phyloP scores from a whole-genome alignment of 2,329 filamentous ascomycete species.

The Aplosporella prunicola region DNA sequence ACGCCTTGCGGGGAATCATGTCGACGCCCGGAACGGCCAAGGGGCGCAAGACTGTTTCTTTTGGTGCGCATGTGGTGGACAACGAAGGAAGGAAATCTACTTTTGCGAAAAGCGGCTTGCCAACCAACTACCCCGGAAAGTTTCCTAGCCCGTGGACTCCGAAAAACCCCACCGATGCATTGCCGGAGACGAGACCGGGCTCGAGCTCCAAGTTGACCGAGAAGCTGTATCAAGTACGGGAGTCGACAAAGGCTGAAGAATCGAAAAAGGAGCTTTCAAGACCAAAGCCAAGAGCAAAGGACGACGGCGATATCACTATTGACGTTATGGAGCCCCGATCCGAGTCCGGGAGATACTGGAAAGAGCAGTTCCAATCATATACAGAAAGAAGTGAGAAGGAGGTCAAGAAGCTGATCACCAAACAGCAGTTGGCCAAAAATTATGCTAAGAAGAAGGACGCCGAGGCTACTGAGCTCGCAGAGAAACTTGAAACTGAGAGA shows the following conservation, averaged over 20 bases:
- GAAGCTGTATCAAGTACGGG: conserved; percentile 35
- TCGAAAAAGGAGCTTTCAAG: conserved; percentile 14
- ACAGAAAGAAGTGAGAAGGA: conserved; percentile 62
- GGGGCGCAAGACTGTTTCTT: conserved; percentile 52
- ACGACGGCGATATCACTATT: conserved; percentile 54
- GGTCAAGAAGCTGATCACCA: conserved; percentile 67
- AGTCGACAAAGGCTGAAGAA: conserved; percentile 27
- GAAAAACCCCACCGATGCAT: conserved; percentile 28
- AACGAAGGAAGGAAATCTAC: conserved; percentile 44
- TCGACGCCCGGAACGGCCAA: conserved; percentile 52
- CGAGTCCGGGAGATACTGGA: conserved; percentile 71
- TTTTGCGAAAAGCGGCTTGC: conserved; percentile 36
- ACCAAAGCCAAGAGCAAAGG: conserved; percentile 20
- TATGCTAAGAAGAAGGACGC: conserved; percentile 70
- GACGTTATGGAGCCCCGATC: conserved; percentile 67
- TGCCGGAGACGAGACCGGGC: conserved; percentile 21
- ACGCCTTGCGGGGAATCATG: conserved; percentile 41
- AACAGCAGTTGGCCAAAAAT: conserved; percentile 70
- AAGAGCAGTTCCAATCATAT: conserved; percentile 65
- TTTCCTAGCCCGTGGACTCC: conserved; percentile 43
- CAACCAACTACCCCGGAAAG: conserved; percentile 38
- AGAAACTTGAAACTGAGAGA: conserved; percentile 59
- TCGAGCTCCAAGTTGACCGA: conserved; percentile 34
- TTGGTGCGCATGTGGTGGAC: conserved; percentile 47
- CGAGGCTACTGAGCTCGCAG: conserved; percentile 56